A percentile compares a stretch with the other conserved stretches of the same genome.
Conservation (phyloP, 768 basidiomycete genomes). For the Macrolepiota albuminosa region DNA sequence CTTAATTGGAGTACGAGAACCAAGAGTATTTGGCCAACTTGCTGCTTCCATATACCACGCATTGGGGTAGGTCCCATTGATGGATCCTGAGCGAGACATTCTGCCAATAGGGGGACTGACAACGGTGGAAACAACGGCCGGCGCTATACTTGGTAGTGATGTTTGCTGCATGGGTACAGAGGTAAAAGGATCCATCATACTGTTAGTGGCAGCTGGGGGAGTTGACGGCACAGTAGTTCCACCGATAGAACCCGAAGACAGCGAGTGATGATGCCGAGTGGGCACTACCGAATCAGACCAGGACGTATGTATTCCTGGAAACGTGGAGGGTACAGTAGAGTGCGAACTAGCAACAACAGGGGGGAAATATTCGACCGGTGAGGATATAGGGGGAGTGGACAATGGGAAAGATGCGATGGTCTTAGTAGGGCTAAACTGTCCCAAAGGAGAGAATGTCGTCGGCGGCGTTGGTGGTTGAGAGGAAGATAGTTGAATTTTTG, state of each 20-base stretch:
- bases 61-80: slow-evolving; percentile 39
- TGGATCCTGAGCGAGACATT: slow-evolving; percentile 55
- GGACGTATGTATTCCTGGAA: slow-evolving; percentile 27
- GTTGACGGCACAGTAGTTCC: slow-evolving; percentile 17
- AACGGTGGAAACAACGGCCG: slow-evolving; percentile 12
- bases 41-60: slow-evolving; percentile 29
- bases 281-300: slow-evolving; percentile 37
- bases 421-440: slow-evolving; percentile 23
- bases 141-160: slow-evolving; percentile 11
- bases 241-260: slow-evolving; percentile 33
- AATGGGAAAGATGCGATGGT: slow-evolving; percentile 17
- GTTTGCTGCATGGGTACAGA: slow-evolving; percentile 19
- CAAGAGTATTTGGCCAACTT: slow-evolving; percentile 15
- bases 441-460: slow-evolving; percentile 23
- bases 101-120: slow-evolving; percentile 42
- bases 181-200: slow-evolving; percentile 16
- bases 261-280: slow-evolving; percentile 37
- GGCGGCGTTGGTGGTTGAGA: slow-evolving; percentile 34
- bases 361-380: slow-evolving; percentile 18
- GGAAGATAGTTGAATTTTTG: slow-evolving; percentile 23
- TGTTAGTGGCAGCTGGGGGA: slow-evolving; percentile 10
- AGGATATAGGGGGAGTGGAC: slow-evolving; percentile 17
- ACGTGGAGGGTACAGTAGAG: slow-evolving; percentile 17
- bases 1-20: neutral
- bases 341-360: slow-evolving; percentile 11